Percentiles rank a stretch among this genome's conserved stretches.
phyloP scores from a whole-genome alignment of 768 basidiomycete species.

The Mycena haematopus region DNA sequence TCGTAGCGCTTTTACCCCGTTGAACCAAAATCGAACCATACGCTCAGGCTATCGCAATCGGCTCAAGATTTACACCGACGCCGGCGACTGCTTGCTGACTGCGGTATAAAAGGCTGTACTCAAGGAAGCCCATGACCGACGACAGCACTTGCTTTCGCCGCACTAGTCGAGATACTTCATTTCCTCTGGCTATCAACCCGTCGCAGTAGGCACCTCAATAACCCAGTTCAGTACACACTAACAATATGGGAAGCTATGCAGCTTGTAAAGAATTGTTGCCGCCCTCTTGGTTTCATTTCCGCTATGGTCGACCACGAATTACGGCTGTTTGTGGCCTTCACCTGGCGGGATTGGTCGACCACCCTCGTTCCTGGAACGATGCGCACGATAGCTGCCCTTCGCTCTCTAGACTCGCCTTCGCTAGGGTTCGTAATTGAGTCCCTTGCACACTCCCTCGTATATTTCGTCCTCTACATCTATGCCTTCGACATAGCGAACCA shows the following conservation, averaged over 20 bases:
- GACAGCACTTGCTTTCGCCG: no score
- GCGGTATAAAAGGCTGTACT: no score
- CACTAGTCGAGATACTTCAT: no score
- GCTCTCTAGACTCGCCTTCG: not conserved
- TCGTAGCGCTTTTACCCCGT: no score
- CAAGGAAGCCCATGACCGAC: no score
- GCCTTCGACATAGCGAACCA: conserved; percentile 20
- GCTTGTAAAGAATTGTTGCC: not conserved
- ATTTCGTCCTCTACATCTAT: conserved; percentile 23
- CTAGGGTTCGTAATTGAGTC: not conserved
- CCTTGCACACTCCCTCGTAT: conserved; percentile 2
- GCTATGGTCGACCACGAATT: conserved; percentile 3
- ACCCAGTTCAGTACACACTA: not conserved
- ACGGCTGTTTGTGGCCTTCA: conserved; percentile 17
- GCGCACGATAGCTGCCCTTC: conserved; percentile 13
- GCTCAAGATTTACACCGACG: no score
- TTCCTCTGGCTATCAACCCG: not conserved
- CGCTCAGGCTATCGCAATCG: no score
- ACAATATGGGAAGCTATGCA: not conserved
- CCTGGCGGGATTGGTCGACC: conserved; percentile 22
- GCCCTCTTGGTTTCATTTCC: not conserved
- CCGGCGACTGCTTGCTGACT: no score
- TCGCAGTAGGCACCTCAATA: not conserved
- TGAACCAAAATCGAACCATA: no score
- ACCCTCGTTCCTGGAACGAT: conserved; percentile 17